A percentile compares a stretch with the other conserved stretches of the same genome.
These are phyloP conservation scores for Sporobolomyces pararoseus DNA, from an alignment of 768 basidiomycete genomes.

Conservation along the genomic window DNA sequence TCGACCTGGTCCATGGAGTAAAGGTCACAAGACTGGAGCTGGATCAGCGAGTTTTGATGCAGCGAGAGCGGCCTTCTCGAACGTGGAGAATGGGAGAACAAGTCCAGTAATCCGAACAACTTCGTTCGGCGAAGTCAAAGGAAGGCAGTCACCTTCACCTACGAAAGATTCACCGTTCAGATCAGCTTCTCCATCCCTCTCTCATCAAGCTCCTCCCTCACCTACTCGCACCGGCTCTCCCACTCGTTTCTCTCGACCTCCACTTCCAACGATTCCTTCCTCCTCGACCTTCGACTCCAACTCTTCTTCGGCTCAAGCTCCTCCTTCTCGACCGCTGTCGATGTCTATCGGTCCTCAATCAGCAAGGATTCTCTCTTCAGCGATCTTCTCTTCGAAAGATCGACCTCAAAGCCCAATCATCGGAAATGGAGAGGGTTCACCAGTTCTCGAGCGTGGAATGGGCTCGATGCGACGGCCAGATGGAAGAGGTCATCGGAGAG, in stretches of 20 bases:
- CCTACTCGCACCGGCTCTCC: constrained; percentile 19
- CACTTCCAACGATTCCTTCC: constrained; percentile 21
- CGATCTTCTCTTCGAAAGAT: constrained; percentile 31
- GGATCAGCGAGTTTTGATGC: constrained; percentile 26
- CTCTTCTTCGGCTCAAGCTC: background rate
- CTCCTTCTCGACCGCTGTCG: constrained; percentile 2
- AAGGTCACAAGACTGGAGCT: constrained; percentile 24
- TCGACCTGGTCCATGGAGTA: constrained; percentile 14
- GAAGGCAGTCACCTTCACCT: background rate
- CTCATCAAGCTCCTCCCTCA: background rate
- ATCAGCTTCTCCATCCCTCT: background rate
- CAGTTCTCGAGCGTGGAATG: constrained; percentile 8
- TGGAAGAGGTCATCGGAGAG: constrained; percentile 22
- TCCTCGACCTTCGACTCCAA: constrained; percentile 1
- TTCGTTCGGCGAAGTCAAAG: constrained; percentile 9
- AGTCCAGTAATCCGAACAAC: constrained; percentile 18
- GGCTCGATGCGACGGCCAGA: background rate
- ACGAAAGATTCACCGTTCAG: background rate
- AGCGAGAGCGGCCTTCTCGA: constrained; percentile 18
- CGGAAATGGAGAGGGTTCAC: constrained; percentile 21
- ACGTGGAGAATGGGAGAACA: background rate
- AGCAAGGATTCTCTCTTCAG: constrained; percentile 35
- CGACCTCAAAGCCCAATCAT: constrained; percentile 40
- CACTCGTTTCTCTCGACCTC: constrained; percentile 22
- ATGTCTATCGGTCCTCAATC: constrained; percentile 8